Percentiles rank a stretch among this genome's conserved stretches.
These are phyloP conservation scores for Malus sieversii DNA, from an alignment of 306 rosid genomes.

Conservation along the genomic window DNA sequence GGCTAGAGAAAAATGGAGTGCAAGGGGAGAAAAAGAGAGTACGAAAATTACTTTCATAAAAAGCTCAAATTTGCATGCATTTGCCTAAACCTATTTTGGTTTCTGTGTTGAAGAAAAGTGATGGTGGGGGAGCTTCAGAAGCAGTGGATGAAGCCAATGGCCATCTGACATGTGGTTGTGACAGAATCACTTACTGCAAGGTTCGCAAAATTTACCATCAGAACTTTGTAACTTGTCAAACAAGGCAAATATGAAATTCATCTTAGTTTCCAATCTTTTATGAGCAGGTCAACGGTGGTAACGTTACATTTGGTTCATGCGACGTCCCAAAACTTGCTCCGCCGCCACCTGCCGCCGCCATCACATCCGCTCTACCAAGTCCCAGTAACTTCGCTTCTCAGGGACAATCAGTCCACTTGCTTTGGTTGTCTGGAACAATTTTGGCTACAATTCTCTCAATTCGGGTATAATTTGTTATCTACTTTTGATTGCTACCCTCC, in stretches of 20 bases:
- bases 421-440: constrained; percentile 34
- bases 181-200: constrained; percentile 87
- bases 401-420: constrained; percentile 24
- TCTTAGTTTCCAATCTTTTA: background rate
- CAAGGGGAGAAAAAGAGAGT: background rate
- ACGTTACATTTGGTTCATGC: constrained; percentile 54
- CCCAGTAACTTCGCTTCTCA: constrained; percentile 22
- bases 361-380: constrained; percentile 4
- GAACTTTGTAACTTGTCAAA: background rate
- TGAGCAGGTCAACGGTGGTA: constrained; percentile 56
- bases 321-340: constrained; percentile 77
- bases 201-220: constrained; percentile 23
- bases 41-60: too few species aligned
- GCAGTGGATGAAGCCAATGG: constrained; percentile 89
- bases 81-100: background rate
- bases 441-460: constrained; percentile 30
- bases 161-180: constrained; percentile 90
- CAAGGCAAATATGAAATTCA: background rate
- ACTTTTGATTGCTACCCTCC: constrained; percentile 4
- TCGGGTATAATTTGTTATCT: constrained; percentile 23
- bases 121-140: constrained; percentile 94
- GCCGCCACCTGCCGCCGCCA: constrained; percentile 65
- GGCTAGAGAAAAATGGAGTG: background rate
- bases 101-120: constrained; percentile 56
- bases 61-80: background rate